A percentile compares a stretch with the other conserved stretches of the same genome.
phyloP scores from a whole-genome alignment of 768 basidiomycete species.

The Brasilioporus rufonigricans region DNA sequence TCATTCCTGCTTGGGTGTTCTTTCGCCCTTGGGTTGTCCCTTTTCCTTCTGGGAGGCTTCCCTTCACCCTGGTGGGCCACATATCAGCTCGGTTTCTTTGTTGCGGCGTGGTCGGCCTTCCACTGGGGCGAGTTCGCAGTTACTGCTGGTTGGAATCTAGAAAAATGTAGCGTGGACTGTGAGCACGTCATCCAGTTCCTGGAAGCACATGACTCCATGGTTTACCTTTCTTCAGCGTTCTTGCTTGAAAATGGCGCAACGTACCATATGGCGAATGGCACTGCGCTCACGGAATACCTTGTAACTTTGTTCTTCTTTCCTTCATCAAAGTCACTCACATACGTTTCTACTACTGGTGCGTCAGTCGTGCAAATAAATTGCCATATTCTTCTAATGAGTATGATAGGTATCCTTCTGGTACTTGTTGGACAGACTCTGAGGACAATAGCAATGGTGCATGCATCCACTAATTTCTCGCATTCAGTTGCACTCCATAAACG shows the following conservation, averaged over 20 bases:
- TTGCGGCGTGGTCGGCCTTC: slow-evolving; percentile 81
- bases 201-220: not conserved
- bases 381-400: not conserved
- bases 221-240: slow-evolving; percentile 59
- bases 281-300: slow-evolving; percentile 80
- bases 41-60: slow-evolving; percentile 49
- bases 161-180: slow-evolving; percentile 94
- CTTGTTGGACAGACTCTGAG: slow-evolving; percentile 74
- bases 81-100: slow-evolving; percentile 78
- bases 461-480: slow-evolving; percentile 92
- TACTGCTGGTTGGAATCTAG: slow-evolving; percentile 93
- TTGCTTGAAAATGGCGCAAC: slow-evolving; percentile 83
- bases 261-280: slow-evolving; percentile 82
- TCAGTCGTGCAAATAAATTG: slow-evolving; percentile 1
- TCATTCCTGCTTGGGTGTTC: slow-evolving; percentile 81
- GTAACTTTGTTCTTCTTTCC: slow-evolving; percentile 67
- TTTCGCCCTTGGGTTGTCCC: slow-evolving; percentile 57
- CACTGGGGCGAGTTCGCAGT: slow-evolving; percentile 95
- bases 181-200: slow-evolving; percentile 33
- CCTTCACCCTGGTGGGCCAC: slow-evolving; percentile 58
- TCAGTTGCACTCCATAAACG: slow-evolving; percentile 74
- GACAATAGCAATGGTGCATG: slow-evolving; percentile 95
- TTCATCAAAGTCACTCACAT: slow-evolving; percentile 54
- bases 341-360: slow-evolving; percentile 60
- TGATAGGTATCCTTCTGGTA: slow-evolving; percentile 61